Conservation (phyloP, 768 basidiomycete genomes). For the Pleurotus salmoneostramineus region DNA sequence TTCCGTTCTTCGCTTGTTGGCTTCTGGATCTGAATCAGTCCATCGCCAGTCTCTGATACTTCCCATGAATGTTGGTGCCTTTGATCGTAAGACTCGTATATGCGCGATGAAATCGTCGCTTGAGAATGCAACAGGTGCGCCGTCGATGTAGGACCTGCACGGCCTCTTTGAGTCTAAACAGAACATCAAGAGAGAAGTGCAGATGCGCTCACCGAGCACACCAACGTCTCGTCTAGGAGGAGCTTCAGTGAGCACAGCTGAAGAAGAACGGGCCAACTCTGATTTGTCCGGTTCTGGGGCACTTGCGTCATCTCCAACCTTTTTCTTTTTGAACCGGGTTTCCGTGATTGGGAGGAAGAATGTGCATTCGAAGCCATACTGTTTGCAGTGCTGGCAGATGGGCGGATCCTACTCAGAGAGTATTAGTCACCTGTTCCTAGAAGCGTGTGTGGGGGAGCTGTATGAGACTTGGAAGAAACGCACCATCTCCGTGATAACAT, state of each 20-base stretch:
- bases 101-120: conserved; percentile 76
- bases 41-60: conserved; percentile 79
- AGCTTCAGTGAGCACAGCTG: conserved; percentile 43
- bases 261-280: conserved; percentile 24
- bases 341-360: conserved; percentile 98
- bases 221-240: conserved; percentile 52
- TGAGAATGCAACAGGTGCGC: conserved; percentile 89
- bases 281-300: conserved; percentile 32
- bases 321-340: conserved; percentile 98
- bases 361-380: conserved; percentile 91
- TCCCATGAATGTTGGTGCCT: conserved; percentile 89
- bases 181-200: conserved; percentile 8
- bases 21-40: conserved; percentile 79
- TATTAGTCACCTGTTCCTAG: no score
- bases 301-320: conserved; percentile 65
- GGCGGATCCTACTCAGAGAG: conserved; percentile 54
- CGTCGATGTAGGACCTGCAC: conserved; percentile 80
- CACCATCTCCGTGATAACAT: conserved; percentile 69
- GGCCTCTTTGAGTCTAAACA: conserved; percentile 36
- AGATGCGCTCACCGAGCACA: conserved; percentile 50
- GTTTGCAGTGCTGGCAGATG: conserved; percentile 91
- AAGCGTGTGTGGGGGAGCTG: background rate
- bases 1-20: conserved; percentile 55
- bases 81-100: conserved; percentile 85
- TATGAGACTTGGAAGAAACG: conserved; percentile 3